phyloP scores from a whole-genome alignment of 2,329 filamentous ascomycete genomes.

The Penicillium janthinellum region DNA sequence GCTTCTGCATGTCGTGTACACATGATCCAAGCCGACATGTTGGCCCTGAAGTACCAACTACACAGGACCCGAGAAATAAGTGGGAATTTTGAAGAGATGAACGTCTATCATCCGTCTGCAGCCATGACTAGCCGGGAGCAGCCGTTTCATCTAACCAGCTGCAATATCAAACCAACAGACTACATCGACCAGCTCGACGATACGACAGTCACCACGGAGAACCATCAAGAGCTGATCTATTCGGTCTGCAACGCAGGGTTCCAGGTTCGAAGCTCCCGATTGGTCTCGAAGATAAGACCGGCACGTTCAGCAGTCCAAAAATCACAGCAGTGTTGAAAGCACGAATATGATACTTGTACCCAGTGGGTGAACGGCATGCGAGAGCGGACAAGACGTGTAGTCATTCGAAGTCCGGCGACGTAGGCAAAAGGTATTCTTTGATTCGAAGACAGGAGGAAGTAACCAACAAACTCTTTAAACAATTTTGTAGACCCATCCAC shows the following conservation, averaged over 20 bases:
- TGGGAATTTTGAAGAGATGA: background rate
- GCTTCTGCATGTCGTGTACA: too few species aligned
- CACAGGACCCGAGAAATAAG: background rate
- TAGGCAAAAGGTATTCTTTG: too few species aligned
- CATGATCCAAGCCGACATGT: too few species aligned
- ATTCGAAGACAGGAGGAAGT: too few species aligned
- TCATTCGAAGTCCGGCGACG: background rate
- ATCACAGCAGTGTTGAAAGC: background rate
- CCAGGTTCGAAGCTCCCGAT: slow-evolving; percentile 11
- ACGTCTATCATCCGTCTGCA: background rate
- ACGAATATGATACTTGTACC: background rate
- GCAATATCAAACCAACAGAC: background rate
- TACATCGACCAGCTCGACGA: background rate
- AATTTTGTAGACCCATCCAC: background rate
- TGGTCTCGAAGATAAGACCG: slow-evolving; percentile 8
- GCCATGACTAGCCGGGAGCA: background rate
- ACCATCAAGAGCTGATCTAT: slow-evolving; percentile 18
- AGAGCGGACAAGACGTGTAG: slow-evolving; percentile 1
- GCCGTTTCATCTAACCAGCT: background rate
- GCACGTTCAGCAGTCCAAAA: background rate
- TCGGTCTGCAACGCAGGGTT: slow-evolving; percentile 15
- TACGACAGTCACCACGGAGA: background rate
- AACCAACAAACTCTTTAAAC: background rate
- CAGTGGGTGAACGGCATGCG: background rate
- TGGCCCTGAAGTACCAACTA: background rate